Evolutionary conservation across 495 filamentous ascomycete genomes (phyloP).

Genomic region (Aspergillus asperescens): DNA sequence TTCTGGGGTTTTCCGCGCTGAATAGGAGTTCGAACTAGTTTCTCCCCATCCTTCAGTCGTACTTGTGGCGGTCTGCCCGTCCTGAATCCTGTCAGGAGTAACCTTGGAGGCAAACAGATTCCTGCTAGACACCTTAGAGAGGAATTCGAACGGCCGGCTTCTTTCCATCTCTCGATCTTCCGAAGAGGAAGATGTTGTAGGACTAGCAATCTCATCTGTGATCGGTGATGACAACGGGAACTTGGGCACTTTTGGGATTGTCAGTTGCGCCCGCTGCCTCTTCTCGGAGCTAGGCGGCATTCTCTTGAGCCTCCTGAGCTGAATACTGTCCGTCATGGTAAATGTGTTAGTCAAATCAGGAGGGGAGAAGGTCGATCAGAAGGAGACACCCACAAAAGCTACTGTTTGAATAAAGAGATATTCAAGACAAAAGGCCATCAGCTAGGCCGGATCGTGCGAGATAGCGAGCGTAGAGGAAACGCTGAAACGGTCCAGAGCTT

Average conservation of each 20-base stretch:
- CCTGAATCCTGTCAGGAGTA: neutral
- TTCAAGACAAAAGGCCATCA: neutral
- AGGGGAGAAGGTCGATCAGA: neutral
- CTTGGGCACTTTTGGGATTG: slow-evolving; percentile 28
- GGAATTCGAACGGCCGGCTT: slow-evolving; percentile 28
- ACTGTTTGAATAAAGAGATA: neutral
- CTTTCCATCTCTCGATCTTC: slow-evolving; percentile 30
- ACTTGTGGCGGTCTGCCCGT: too few relatives aligned
- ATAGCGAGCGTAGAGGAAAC: neutral
- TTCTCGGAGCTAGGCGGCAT: neutral
- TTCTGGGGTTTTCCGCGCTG: too few relatives aligned
- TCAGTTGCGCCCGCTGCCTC: slow-evolving; percentile 26
- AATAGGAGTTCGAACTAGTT: too few relatives aligned
- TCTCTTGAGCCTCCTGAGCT: slow-evolving; percentile 5
- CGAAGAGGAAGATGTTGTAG: slow-evolving; percentile 30
- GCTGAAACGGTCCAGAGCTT: slow-evolving; percentile 6
- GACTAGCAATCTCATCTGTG: slow-evolving; percentile 39
- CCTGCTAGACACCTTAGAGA: slow-evolving; percentile 26
- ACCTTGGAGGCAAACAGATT: slow-evolving; percentile 20
- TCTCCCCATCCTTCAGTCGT: too few relatives aligned
- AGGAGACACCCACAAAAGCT: neutral
- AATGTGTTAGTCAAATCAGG: neutral
- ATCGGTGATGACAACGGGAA: slow-evolving; percentile 46
- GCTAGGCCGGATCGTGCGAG: neutral
- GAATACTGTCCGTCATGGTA: neutral